phyloP scores from a whole-genome alignment of 2,329 filamentous ascomycete species.

The Fusarium bulbicola region DNA sequence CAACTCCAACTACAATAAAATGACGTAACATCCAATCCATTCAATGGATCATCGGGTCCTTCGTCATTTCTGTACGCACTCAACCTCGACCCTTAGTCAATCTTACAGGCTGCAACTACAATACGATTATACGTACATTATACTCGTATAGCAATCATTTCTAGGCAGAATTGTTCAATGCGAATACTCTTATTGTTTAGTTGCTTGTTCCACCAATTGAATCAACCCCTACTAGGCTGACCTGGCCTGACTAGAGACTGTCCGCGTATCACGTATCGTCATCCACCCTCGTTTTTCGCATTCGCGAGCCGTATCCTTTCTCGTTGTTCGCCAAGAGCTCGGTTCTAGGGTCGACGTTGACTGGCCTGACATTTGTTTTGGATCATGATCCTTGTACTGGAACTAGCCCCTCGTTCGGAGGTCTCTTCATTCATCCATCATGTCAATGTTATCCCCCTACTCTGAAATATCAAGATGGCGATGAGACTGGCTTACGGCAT shows the following conservation, averaged over 20 bases:
- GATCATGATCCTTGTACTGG: background rate
- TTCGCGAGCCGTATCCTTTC: background rate
- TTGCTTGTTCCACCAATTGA: background rate
- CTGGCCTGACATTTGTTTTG: background rate
- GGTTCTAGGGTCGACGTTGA: background rate
- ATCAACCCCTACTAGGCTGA: background rate
- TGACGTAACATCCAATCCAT: conserved; percentile 24
- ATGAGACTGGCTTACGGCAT: background rate
- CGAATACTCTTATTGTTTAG: background rate
- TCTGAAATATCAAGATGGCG: background rate
- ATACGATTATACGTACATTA: background rate
- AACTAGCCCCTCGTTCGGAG: background rate
- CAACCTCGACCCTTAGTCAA: background rate
- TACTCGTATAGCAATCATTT: background rate
- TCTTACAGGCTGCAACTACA: background rate
- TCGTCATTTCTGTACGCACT: conserved; percentile 29
- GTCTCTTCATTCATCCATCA: background rate
- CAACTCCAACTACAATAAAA: conserved; percentile 3
- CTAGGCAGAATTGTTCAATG: background rate
- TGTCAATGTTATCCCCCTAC: background rate
- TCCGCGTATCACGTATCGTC: conserved; percentile 18
- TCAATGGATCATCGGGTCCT: background rate
- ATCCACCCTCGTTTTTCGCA: background rate
- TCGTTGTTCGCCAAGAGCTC: conserved; percentile 1
- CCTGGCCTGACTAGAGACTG: background rate